phyloP scores from a whole-genome alignment of 371 early-diverging fungal species.

The Lichtheimia ornata region DNA sequence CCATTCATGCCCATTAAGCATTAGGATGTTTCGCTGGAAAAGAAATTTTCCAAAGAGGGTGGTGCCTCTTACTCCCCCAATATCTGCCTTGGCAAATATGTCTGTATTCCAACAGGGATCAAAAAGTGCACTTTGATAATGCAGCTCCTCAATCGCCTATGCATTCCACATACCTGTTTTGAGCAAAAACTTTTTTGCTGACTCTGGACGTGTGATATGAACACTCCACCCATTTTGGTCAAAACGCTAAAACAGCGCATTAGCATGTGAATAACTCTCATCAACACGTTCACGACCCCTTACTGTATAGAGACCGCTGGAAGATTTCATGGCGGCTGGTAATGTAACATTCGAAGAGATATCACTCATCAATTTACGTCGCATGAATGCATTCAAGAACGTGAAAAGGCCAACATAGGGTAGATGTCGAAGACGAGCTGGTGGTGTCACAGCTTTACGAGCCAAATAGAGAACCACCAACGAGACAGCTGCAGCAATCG shows the following conservation, averaged over 20 bases:
- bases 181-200: constrained; percentile 20
- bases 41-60: constrained; percentile 17
- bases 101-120: constrained; percentile 7
- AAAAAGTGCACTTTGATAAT: constrained; percentile 14
- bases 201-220: constrained; percentile 20
- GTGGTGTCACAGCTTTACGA: constrained; percentile 30
- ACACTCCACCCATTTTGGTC: constrained; percentile 23
- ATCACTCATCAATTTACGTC: constrained; percentile 1
- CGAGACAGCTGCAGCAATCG: constrained; percentile 7
- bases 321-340: constrained; percentile 2
- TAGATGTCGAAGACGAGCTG: constrained; percentile 25
- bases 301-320: constrained; percentile 13
- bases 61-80: background rate
- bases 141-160: background rate
- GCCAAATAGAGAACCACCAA: constrained; percentile 14
- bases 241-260: background rate
- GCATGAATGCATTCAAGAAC: background rate
- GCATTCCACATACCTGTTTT: constrained; percentile 28
- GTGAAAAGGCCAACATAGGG: constrained; percentile 11
- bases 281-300: no score
- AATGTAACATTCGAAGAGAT: constrained; percentile 3
- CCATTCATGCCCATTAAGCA: constrained; percentile 25
- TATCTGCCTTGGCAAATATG: background rate
- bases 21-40: constrained; percentile 19
- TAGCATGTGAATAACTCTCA: no score